These are phyloP conservation scores for Suillus tomentosus DNA, from an alignment of 768 basidiomycete genomes.

Conservation along the genomic window DNA sequence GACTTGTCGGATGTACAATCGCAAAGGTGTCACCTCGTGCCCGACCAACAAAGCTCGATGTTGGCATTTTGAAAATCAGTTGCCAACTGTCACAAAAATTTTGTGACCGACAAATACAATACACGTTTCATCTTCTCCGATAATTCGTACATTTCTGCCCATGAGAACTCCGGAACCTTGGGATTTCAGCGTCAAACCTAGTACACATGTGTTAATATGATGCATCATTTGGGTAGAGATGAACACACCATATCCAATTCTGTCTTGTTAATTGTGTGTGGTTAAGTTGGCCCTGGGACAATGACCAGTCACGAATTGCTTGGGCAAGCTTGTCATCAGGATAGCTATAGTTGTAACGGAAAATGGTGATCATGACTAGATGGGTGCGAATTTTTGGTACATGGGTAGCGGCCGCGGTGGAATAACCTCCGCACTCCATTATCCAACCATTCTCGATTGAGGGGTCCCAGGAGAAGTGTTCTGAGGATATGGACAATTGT, in stretches of 20 bases:
- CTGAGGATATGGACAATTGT: conserved; percentile 15
- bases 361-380: conserved; percentile 20
- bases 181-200: conserved; percentile 27
- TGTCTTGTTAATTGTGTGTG: conserved; percentile 7
- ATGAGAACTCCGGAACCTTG: conserved; percentile 10
- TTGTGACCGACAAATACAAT: neutral
- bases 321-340: conserved; percentile 12
- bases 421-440: neutral
- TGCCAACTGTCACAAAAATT: neutral
- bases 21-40: neutral
- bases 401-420: neutral
- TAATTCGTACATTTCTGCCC: neutral
- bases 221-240: neutral
- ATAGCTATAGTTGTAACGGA: conserved; percentile 28
- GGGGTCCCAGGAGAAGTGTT: conserved; percentile 19
- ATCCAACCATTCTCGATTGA: conserved; percentile 25
- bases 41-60: neutral
- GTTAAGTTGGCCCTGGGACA: conserved; percentile 7
- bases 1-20: neutral
- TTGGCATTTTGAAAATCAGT: neutral
- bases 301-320: conserved; percentile 13
- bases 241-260: conserved; percentile 25
- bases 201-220: neutral
- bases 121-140: neutral
- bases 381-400: conserved; percentile 8